Evolutionary conservation across 2,329 filamentous ascomycete genomes (phyloP), one percentile per base, ranked within the genome.

Genomic region (Beauveria bassiana): DNA sequence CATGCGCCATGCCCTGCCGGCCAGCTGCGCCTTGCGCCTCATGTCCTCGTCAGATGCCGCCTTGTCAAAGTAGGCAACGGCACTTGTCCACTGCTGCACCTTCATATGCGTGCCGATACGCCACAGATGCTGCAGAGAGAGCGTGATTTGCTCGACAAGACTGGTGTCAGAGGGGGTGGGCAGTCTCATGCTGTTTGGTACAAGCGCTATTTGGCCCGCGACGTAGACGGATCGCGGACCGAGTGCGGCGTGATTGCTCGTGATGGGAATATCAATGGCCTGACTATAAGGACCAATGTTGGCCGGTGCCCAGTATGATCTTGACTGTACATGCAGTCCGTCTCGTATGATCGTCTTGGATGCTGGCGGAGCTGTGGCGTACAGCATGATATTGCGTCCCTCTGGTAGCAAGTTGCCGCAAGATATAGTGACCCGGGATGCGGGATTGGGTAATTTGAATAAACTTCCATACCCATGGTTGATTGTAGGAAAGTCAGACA

Each of bases 251-350:
- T 58, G 42, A 8, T 58, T 54, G 14, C 61, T 59, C 18, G 67
- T 68, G 14, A 75, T 60, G 3, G 71, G 74, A 12, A 85, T 75
- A 2, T 82, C 79, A 55, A 95, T 86, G 4, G 92, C 91, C 76
- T 99, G 95, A 61, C 93, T 97, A 74, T 98, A 98, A 0, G 95
- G 95, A 0, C 95, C 95, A 59, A 99, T 98, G 70, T 98, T 98
- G 22, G 95, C 93, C 0, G 95, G 95, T 0, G 95, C 95, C 95
- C 95, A 99, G 79, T 98, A 98, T 12, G 91, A 96, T 45, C 90
- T 81, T 3, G 90, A 93, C 74, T 98, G 95, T 6, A 99, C 93
- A 72, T 99, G 95, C 1, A 98, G 81, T 0, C 84, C 85, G 57
- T 81, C 79, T 74, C 89, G 74, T 38, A 71, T 68, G n/a, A 59